Evolutionary conservation across 2,329 filamentous ascomycete genomes (phyloP).

Genomic region (Apiospora arundinis): DNA sequence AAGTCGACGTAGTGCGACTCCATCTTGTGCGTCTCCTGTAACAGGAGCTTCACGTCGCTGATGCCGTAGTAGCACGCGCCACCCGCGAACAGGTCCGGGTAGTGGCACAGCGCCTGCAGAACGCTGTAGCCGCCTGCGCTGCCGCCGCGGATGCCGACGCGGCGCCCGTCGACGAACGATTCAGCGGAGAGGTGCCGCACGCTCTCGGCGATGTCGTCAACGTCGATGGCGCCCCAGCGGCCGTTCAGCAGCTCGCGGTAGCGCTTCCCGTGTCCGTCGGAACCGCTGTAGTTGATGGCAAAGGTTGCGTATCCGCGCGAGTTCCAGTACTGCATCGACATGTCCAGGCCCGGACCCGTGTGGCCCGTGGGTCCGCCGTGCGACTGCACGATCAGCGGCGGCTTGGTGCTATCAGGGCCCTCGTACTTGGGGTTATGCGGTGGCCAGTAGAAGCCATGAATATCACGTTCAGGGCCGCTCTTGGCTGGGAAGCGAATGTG

Average conservation of each 20-base stretch:
- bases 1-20: conserved; percentile 58
- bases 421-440: conserved; percentile 53
- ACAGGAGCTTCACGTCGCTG: conserved; percentile 54
- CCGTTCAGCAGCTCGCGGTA: conserved; percentile 57
- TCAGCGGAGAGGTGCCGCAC: conserved; percentile 48
- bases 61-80: conserved; percentile 59
- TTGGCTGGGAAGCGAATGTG: conserved; percentile 23
- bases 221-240: conserved; percentile 57
- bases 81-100: conserved; percentile 54
- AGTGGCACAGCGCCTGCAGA: conserved; percentile 53
- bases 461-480: conserved; percentile 36
- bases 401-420: conserved; percentile 45
- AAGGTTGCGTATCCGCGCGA: conserved; percentile 59
- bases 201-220: conserved; percentile 55
- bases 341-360: conserved; percentile 48
- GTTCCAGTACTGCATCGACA: conserved; percentile 58
- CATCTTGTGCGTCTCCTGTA: conserved; percentile 60
- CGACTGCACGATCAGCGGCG: conserved; percentile 55
- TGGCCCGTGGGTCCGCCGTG: conserved; percentile 60
- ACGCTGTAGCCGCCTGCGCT: conserved; percentile 62
- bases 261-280: conserved; percentile 54
- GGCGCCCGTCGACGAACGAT: conserved; percentile 43
- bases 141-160: conserved; percentile 55
- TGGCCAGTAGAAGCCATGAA: conserved; percentile 56
- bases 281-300: conserved; percentile 59